Percentiles rank a stretch among this genome's conserved stretches.
Conservation (phyloP, 1,139 yeast species). For the Suhomyces anneliseae region DNA sequence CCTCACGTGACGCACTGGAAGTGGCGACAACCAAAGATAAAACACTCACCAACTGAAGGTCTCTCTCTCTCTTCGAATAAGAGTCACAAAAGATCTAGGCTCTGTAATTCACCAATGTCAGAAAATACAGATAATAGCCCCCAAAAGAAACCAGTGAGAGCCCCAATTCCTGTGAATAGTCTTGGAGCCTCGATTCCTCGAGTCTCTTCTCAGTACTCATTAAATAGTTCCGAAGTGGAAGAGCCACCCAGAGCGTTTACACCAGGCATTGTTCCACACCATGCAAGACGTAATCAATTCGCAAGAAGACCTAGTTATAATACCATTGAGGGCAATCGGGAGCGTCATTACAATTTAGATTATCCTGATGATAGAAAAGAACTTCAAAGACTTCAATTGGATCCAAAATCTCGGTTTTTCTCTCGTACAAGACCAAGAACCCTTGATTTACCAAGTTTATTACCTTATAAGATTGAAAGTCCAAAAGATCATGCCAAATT, state of each 20-base stretch:
- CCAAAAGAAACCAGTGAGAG: conserved; percentile 10
- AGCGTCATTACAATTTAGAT: conserved; percentile 55
- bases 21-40: neutral
- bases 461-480: conserved; percentile 78
- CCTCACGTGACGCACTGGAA: conserved; percentile 2
- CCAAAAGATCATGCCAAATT: conserved; percentile 72
- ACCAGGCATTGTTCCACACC: conserved; percentile 1
- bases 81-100: neutral
- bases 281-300: neutral
- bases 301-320: conserved; percentile 38
- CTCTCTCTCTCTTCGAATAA: neutral
- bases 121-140: neutral
- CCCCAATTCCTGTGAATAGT: conserved; percentile 23
- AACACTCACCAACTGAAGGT: neutral
- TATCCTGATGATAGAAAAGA: conserved; percentile 52
- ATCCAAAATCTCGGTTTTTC: conserved; percentile 57
- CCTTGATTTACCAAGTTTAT: conserved; percentile 55
- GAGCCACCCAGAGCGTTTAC: conserved; percentile 8
- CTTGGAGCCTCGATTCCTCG: conserved; percentile 7
- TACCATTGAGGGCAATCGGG: conserved; percentile 38
- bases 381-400: conserved; percentile 40
- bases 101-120: neutral
- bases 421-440: conserved; percentile 54
- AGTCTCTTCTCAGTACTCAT: conserved; percentile 8
- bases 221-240: conserved; percentile 1